Evolutionary conservation across 257 asterid species (phyloP).

Genomic region (Forsythia suspensa): DNA sequence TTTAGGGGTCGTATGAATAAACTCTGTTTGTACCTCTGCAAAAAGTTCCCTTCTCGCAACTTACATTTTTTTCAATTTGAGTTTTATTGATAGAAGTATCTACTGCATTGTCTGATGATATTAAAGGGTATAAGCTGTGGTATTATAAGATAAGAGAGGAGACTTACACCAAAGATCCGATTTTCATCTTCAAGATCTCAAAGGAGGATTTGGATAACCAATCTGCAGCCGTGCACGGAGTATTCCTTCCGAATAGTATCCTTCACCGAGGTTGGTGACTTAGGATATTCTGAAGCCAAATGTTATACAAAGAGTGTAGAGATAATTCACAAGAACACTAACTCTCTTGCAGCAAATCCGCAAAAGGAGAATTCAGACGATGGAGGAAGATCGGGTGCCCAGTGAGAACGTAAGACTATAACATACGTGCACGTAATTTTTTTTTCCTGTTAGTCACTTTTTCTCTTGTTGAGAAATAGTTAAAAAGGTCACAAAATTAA

Average conservation of each 20-base stretch:
- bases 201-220: slow-evolving; percentile 70
- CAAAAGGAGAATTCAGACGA: slow-evolving; percentile 44
- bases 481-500: too few species aligned
- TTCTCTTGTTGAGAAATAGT: too few species aligned
- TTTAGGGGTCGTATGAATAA: too few species aligned
- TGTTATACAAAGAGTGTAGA: slow-evolving; percentile 74
- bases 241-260: slow-evolving; percentile 74
- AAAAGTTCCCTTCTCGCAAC: slow-evolving; percentile 82
- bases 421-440: not conserved
- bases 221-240: slow-evolving; percentile 76
- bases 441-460: too few species aligned
- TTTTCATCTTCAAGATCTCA: slow-evolving; percentile 64
- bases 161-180: slow-evolving; percentile 59
- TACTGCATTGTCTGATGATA: slow-evolving; percentile 35
- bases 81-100: slow-evolving; percentile 68
- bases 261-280: slow-evolving; percentile 56
- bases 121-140: slow-evolving; percentile 88
- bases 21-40: slow-evolving; percentile 30
- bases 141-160: slow-evolving; percentile 71
- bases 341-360: slow-evolving; percentile 29
- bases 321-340: slow-evolving; percentile 44
- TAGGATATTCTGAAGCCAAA: slow-evolving; percentile 79
- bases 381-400: slow-evolving; percentile 58
- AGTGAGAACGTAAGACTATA: slow-evolving; percentile 33
- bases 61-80: slow-evolving; percentile 57